These are phyloP conservation scores for Eutreptiella sp. DNA, from an alignment of 208 protist species.

Conservation along the genomic window DNA sequence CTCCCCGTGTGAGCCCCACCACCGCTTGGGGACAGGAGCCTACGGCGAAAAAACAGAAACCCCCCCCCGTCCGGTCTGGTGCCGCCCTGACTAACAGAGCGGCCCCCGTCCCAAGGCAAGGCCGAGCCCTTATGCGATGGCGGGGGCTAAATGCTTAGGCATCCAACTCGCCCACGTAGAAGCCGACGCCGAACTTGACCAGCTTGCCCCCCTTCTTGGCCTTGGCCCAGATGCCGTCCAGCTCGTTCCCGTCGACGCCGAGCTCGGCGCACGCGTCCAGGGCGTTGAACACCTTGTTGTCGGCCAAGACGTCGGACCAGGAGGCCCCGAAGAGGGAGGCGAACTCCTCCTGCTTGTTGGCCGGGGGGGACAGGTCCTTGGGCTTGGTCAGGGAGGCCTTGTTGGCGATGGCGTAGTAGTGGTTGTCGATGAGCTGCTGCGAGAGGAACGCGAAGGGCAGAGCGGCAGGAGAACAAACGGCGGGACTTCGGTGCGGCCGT, in stretches of 20 bases:
- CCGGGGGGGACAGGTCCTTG: constrained; percentile 47
- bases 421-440: constrained; percentile 50
- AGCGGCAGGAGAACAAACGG: too few species aligned
- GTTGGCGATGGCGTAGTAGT: constrained; percentile 51
- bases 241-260: constrained; percentile 42
- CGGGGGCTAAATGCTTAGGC: too few species aligned
- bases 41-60: too few species aligned
- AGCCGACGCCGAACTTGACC: constrained; percentile 48
- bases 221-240: constrained; percentile 44
- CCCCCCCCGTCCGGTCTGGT: too few species aligned
- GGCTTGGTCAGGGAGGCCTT: constrained; percentile 51
- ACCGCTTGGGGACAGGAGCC: too few species aligned
- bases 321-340: constrained; percentile 45
- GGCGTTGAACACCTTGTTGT: constrained; percentile 63
- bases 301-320: constrained; percentile 54
- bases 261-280: constrained; percentile 43
- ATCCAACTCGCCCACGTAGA: constrained; percentile 62
- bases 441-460: too few species aligned
- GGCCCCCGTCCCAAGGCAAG: too few species aligned
- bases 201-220: constrained; percentile 36
- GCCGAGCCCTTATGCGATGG: too few species aligned
- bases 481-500: too few species aligned
- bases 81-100: too few species aligned
- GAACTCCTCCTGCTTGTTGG: constrained; percentile 47
- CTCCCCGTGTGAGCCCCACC: too few species aligned